Conservation (phyloP, 257 asterid genomes). For the Solanum sparsipilum region DNA sequence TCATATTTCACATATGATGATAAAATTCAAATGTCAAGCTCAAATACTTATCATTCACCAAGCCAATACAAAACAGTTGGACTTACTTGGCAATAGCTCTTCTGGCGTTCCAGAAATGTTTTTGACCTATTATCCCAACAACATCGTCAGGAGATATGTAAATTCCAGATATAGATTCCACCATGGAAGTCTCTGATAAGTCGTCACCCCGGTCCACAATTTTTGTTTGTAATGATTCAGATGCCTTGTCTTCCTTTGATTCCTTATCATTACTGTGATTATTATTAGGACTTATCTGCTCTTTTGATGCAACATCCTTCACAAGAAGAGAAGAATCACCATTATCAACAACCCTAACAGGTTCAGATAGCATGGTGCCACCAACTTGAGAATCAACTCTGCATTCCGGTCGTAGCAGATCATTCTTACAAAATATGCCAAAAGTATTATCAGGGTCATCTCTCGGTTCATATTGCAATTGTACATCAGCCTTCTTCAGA, state of each 20-base stretch:
- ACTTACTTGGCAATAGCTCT: conserved; percentile 76
- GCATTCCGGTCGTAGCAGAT: neutral
- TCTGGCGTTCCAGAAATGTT: conserved; percentile 85
- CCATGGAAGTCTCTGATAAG: conserved; percentile 54
- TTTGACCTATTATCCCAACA: conserved; percentile 72
- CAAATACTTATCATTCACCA: neutral
- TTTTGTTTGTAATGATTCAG: conserved; percentile 17
- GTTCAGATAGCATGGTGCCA: neutral
- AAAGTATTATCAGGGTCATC: neutral
- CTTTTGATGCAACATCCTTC: conserved; percentile 15
- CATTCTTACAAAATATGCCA: neutral
- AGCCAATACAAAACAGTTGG: neutral
- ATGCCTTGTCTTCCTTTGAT: conserved; percentile 28
- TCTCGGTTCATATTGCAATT: neutral
- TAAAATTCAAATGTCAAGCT: neutral
- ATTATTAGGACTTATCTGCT: conserved; percentile 12
- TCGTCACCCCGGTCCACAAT: conserved; percentile 40
- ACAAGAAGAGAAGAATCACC: conserved; percentile 15
- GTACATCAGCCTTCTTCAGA: neutral
- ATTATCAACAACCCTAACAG: conserved; percentile 4
- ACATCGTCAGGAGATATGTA: conserved; percentile 74
- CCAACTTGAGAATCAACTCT: neutral
- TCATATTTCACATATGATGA: neutral
- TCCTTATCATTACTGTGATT: conserved; percentile 21
- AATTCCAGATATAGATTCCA: conserved; percentile 43